Percentiles rank a stretch among this genome's conserved stretches.
Evolutionary conservation across 805 yeast species (phyloP).

Genomic region (Lipomyces orientalis): DNA sequence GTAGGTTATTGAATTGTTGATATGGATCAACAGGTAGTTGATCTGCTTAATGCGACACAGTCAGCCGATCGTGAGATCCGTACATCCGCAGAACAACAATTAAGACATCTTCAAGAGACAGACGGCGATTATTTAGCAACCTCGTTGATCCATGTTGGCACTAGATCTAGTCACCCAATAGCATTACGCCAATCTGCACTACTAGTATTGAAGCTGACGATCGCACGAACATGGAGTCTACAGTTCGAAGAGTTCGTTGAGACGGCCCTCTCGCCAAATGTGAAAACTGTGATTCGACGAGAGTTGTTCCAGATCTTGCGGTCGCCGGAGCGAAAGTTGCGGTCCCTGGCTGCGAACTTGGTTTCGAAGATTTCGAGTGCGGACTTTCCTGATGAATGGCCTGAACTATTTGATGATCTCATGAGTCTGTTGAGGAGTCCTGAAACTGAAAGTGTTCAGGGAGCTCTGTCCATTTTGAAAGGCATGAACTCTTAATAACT

Average conservation of each 20-base stretch:
- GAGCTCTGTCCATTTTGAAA: constrained; percentile 31
- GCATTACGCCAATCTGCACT: constrained; percentile 31
- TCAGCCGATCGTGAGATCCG: constrained; percentile 27
- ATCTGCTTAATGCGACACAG: constrained; percentile 29
- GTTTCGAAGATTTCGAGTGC: constrained; percentile 83
- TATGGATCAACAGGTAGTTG: constrained; percentile 27
- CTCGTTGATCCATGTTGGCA: constrained; percentile 19
- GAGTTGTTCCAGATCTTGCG: constrained; percentile 23
- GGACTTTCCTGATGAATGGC: constrained; percentile 98
- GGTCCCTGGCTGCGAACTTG: constrained; percentile 71
- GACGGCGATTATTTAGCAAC: constrained; percentile 17
- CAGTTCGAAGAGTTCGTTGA: constrained; percentile 35
- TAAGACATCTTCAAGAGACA: constrained; percentile 16
- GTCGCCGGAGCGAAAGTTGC: constrained; percentile 59
- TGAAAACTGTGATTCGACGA: constrained; percentile 20
- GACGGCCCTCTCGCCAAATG: constrained; percentile 19
- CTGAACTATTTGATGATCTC: constrained; percentile 60
- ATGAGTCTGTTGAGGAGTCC: constrained; percentile 46
- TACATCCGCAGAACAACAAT: constrained; percentile 22
- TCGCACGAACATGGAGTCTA: constrained; percentile 32
- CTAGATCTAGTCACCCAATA: constrained; percentile 10
- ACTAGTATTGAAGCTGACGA: constrained; percentile 24
- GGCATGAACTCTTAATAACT: constrained; percentile 12
- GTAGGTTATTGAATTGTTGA: not conserved
- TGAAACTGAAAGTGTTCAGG: constrained; percentile 50